phyloP scores from a whole-genome alignment of 2,329 filamentous ascomycete genomes.

The Xylaria sp. region DNA sequence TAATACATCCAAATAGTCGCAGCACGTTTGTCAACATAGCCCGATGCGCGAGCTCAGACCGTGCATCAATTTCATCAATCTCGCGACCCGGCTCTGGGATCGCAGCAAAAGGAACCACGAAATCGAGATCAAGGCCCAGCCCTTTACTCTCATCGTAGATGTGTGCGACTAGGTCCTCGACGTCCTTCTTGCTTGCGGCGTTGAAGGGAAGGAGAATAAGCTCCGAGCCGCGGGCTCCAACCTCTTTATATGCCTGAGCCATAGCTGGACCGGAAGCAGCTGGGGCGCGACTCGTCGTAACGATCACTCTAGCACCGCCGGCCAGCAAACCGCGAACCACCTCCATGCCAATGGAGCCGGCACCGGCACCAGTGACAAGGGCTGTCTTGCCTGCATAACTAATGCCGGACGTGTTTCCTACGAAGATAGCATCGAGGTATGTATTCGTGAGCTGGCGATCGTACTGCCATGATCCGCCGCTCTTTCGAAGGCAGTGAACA shows the following conservation, averaged over 20 bases:
- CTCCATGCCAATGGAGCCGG: slow-evolving; percentile 96
- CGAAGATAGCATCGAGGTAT: slow-evolving; percentile 91
- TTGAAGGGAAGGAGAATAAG: slow-evolving; percentile 99
- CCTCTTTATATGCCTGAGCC: slow-evolving; percentile 88
- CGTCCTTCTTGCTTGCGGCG: slow-evolving; percentile 97
- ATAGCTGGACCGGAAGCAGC: slow-evolving; percentile 98
- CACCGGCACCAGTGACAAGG: slow-evolving; percentile 97
- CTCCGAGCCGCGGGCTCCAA: slow-evolving; percentile 89
- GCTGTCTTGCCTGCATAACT: slow-evolving; percentile 95
- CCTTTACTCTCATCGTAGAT: slow-evolving; percentile 97
- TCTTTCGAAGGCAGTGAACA: slow-evolving; percentile 93
- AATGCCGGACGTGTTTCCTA: slow-evolving; percentile 86
- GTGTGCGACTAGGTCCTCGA: slow-evolving; percentile 92
- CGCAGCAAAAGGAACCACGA: slow-evolving; percentile 93
- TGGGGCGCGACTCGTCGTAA: slow-evolving; percentile 96
- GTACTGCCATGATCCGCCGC: slow-evolving; percentile 95
- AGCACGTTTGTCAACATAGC: slow-evolving; percentile 99
- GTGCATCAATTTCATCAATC: slow-evolving; percentile 95
- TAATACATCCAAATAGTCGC: slow-evolving; percentile 89
- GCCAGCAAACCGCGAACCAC: slow-evolving; percentile 97
- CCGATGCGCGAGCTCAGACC: slow-evolving; percentile 95
- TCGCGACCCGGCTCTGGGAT: slow-evolving; percentile 98
- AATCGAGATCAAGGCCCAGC: slow-evolving; percentile 97
- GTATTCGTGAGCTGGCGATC: slow-evolving; percentile 96
- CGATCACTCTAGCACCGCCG: slow-evolving; percentile 94